Evolutionary conservation across 495 filamentous ascomycete genomes (phyloP), one percentile per base, ranked within the genome.

Genomic region (Symbiotaphrina buchneri): DNA sequence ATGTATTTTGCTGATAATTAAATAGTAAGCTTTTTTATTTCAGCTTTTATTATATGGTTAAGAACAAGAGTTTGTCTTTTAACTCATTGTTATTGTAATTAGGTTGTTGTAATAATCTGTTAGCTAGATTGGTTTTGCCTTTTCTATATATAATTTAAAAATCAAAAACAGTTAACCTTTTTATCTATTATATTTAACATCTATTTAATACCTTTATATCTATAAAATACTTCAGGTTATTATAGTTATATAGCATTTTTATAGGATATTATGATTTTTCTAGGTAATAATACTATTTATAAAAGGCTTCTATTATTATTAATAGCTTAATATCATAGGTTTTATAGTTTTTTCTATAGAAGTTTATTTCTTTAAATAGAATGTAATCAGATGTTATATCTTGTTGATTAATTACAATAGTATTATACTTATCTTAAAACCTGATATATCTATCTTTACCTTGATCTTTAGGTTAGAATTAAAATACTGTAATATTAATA

Each of bases 151-250:
- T 25, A 25, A 25, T 47, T 6, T 25, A 27, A 21, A 53, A 53
- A 21, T 55, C 41, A 30, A 49, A 53, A 15, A 33, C 2, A 0
- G 25, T 37, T 2, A 57, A 32, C 27, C 39, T 43, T 24, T 45
- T 30, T 1, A 27, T 24, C 34, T 35, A 53, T 22, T 30, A 0
- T 3, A 37, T 41, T 38, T 52, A 29, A 28, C 37, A 17, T 18
- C 33, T n/a, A 27, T 43, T 51, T 13, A 55, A 29, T 6, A 28
- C 15, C 19, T 46, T 41, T 0, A 22, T n/a, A n/a, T n/a, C n/a
- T n/a, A n/a, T n/a, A n/a, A n/a, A n/a, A n/a, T n/a, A n/a, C n/a
- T n/a, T n/a, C n/a, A n/a, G n/a, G n/a, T n/a, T n/a, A n/a, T n/a
- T n/a, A n/a, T n/a, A n/a, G n/a, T n/a, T n/a, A n/a, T 44, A 18